Base-by-base conservation (phyloP, 2,329 filamentous ascomycete species). In the Talaromyces sp. region DNA sequence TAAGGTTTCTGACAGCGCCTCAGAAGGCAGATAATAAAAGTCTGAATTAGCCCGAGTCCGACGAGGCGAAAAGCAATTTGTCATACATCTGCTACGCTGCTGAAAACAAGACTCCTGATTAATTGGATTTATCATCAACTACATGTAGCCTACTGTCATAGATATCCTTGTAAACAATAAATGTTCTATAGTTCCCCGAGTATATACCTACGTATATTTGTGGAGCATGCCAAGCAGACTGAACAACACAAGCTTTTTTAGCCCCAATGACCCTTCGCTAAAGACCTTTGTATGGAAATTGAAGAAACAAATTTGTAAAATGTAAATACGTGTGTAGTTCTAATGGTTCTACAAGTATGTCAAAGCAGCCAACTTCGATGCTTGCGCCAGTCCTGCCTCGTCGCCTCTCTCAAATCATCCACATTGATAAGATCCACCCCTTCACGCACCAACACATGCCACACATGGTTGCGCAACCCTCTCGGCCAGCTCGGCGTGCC, bases 391-490 rank as follows among this genome's bases (percentile, higher is more conserved):
- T 68, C 64, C 61, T 64, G 64, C 19, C 43, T 58, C 19, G 64
- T 66, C 22, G 22, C 66, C 31, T 66, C 66, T 11, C 45, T 34
- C 61, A 68, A 54, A 27, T 68, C 61, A 34, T 68, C 66, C n/a
- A 66, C 56, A 43, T 68, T 66, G 29, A 68, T 47, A 2, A 68
- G 31, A 31, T 65, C 64, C 7, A 68, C 49, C 1, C 67, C 61
- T 27, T 65, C 64, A n/a, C 61, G 56, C 11, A 68, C 51, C 19
- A 68, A 29, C 6, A 68, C 40, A 60, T 65, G 53, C 67, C 67
- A 66, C n/a, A 66, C 61, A 19, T 60, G 51, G 56, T 68, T 66
- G 17, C 67, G 60, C 45, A 66, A 59, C 7, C 59, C 54, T 45
- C 54, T 15, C 5, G 64, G 64, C 64, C 64, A 68, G n/a, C 19